phyloP scores from a whole-genome alignment of 371 early-diverging fungal genomes.

The Coemansia sp. region DNA sequence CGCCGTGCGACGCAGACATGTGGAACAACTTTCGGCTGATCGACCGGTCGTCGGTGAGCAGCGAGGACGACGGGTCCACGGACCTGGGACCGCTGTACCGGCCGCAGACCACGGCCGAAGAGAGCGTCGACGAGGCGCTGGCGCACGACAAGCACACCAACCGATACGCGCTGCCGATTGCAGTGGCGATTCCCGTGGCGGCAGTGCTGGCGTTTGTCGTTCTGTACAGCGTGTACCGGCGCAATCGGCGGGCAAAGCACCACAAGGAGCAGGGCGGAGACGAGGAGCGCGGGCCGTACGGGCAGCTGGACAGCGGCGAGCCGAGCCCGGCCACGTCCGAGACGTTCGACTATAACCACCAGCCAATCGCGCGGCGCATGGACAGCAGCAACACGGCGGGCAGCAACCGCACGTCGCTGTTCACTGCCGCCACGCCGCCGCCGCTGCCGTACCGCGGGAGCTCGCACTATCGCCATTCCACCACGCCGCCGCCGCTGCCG shows the following conservation, averaged over 20 bases:
- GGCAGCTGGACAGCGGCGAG: slow-evolving; percentile 12
- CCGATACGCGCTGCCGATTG: background rate
- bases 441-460: slow-evolving; percentile 7
- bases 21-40: slow-evolving; percentile 13
- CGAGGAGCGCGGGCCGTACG: background rate
- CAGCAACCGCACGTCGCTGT: slow-evolving; percentile 8
- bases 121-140: background rate
- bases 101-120: background rate
- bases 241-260: background rate
- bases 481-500: slow-evolving; percentile 3
- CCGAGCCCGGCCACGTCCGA: slow-evolving; percentile 6
- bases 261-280: background rate
- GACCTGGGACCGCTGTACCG: slow-evolving; percentile 11
- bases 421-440: slow-evolving; percentile 1
- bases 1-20: slow-evolving; percentile 2
- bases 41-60: slow-evolving; percentile 1
- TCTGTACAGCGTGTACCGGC: slow-evolving; percentile 8
- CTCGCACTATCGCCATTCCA: background rate
- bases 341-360: slow-evolving; percentile 5
- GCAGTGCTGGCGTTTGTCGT: slow-evolving; percentile 1
- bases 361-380: slow-evolving; percentile 1
- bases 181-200: slow-evolving; percentile 10
- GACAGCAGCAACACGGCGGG: background rate
- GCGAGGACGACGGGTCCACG: background rate
- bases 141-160: background rate